Conservation (phyloP, 768 basidiomycete species). For the Termitomyces sp. region DNA sequence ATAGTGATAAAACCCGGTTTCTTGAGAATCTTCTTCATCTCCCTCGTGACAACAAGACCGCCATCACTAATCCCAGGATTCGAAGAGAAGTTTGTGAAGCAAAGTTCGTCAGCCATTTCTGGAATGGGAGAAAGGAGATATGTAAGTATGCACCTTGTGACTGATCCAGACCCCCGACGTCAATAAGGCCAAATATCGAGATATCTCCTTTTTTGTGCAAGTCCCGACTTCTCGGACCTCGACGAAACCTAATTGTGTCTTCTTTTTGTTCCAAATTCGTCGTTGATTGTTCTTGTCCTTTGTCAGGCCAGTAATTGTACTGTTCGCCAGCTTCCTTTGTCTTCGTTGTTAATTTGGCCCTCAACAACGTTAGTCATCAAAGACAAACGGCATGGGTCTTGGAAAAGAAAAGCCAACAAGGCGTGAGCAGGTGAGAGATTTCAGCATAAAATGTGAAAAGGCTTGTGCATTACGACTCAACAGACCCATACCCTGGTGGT, state of each 20-base stretch:
- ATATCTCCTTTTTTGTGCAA: background rate
- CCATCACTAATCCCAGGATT: slow-evolving; percentile 8
- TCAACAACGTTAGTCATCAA: background rate
- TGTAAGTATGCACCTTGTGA: background rate
- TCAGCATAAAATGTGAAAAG: background rate
- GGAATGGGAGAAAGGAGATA: background rate
- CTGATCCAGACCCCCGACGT: background rate
- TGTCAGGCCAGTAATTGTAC: background rate
- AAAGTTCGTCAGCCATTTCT: background rate
- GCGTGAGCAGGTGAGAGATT: background rate
- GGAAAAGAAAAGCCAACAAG: background rate
- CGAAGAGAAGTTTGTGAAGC: background rate
- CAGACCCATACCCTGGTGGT: background rate
- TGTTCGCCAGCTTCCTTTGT: background rate
- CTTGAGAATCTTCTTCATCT: slow-evolving; percentile 22
- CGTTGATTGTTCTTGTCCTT: background rate
- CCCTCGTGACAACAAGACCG: slow-evolving; percentile 21
- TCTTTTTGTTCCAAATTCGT: background rate
- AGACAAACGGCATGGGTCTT: background rate
- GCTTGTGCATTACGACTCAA: background rate
- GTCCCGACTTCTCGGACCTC: background rate
- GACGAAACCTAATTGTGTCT: background rate
- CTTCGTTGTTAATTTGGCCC: background rate
- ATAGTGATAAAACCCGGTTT: slow-evolving; percentile 21
- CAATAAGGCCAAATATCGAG: background rate